Evolutionary conservation across 306 rosid genomes (phyloP), one percentile per base, ranked within the genome.

Genomic region (Phaseolus lunatus): DNA sequence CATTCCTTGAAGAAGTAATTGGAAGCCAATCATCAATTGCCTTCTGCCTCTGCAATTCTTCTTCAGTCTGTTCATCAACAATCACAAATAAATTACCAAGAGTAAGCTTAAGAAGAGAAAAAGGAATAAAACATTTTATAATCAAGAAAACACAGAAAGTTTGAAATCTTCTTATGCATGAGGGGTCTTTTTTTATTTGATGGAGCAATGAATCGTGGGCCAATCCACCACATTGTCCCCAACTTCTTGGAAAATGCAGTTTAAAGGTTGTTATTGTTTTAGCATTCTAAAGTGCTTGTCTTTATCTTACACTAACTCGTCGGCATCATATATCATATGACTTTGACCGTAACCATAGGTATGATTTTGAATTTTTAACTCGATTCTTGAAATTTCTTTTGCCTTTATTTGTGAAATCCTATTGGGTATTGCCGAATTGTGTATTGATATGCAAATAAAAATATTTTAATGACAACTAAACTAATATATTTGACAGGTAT

Each of bases 21-120:
- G 93, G 96, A 68, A 92, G 97, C 90, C 97, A 92, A 4, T 78
- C 93, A 49, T 88, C 84, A 37, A 92, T 82, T 27, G 71, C 85
- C 86, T 86, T 92, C 64, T 88, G 83, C 67, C 50, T 78, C 62
- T 35, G 72, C 26, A 16, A 0, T 7, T 63, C 63, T 58, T 58
- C 84, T 2, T 75, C 88, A 1, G 1, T 22, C 90, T 79, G 70
- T 39, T 33, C 39, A 33, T 1, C 26, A 83, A 49, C 49, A 74
- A 9, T 14, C 26, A 37, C 14, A 62, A 39, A 48, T 19, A 48
- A 39, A 67, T 5, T 29, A 9, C 13, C 16, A 43, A 48, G 6
- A 67, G 26, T 48, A 12, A 6, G n/a, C 23, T 14, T 9, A 48
- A 2, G 22, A 24, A 59, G 24, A 52, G 5, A 7, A 4, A 24